A percentile compares a stretch with the other conserved stretches of the same genome.
These are phyloP conservation scores for Starmerella stigmatis DNA, from an alignment of 805 yeast genomes.

Conservation along the genomic window DNA sequence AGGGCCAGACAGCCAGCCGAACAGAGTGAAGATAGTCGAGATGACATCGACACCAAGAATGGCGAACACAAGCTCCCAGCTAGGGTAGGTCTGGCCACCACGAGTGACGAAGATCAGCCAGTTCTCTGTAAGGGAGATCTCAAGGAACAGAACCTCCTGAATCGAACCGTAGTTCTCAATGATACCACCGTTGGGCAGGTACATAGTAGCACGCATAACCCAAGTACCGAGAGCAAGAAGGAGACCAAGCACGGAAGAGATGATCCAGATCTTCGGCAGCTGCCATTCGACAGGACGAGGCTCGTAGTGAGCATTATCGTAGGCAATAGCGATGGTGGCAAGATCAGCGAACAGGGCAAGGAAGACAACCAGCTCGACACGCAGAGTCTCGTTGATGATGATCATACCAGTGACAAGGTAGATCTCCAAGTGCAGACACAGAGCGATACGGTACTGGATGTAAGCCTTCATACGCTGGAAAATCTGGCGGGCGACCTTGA, in stretches of 20 bases:
- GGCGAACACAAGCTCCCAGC: slow-evolving; percentile 94
- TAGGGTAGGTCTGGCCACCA: slow-evolving; percentile 98
- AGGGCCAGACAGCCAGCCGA: slow-evolving; percentile 70
- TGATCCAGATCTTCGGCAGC: slow-evolving; percentile 95
- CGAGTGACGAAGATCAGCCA: slow-evolving; percentile 95
- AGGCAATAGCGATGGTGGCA: slow-evolving; percentile 94
- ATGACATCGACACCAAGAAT: slow-evolving; percentile 81
- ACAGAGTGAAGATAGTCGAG: slow-evolving; percentile 81
- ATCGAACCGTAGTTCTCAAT: slow-evolving; percentile 91
- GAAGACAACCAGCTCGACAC: slow-evolving; percentile 86
- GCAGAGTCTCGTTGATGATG: slow-evolving; percentile 74
- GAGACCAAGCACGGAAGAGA: slow-evolving; percentile 78
- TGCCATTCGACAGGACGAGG: slow-evolving; percentile 93
- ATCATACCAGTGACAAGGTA: slow-evolving; percentile 95
- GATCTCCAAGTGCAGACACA: slow-evolving; percentile 87
- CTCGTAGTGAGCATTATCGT: slow-evolving; percentile 93
- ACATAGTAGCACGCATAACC: slow-evolving; percentile 90
- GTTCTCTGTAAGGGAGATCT: slow-evolving; percentile 90
- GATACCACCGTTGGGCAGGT: slow-evolving; percentile 67
- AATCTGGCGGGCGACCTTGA: slow-evolving; percentile 91
- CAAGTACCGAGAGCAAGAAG: slow-evolving; percentile 87
- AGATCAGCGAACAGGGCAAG: slow-evolving; percentile 95
- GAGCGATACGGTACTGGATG: slow-evolving; percentile 95
- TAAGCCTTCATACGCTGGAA: slow-evolving; percentile 99
- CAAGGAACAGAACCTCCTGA: slow-evolving; percentile 89